Base-by-base conservation (phyloP, 768 basidiomycete species). In the Tylopilus rubrobrunneus region DNA sequence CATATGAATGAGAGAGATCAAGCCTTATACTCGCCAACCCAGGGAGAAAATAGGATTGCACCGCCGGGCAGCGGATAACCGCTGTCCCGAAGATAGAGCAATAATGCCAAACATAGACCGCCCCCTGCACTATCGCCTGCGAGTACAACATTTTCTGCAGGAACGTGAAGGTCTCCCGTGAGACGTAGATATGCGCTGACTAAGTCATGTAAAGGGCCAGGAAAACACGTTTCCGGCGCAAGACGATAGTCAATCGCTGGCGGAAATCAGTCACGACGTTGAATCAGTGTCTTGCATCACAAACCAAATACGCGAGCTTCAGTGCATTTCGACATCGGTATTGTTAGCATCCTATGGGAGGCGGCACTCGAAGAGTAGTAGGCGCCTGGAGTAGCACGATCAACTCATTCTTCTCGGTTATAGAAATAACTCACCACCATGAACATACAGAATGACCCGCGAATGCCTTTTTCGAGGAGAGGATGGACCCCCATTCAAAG, bases 11-110 rank as follows among this genome's bases (percentile, higher is more conserved):
- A 41, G 28, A n/a, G 45, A 34, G 33, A 55, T 10, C 33, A 39
- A 31, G 15, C 52, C 4, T 51, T 15, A 19, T 28, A 81, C 90
- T 74, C 54, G 87, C 94, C 93, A 59, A 96, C 92, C 94, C 94
- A 98, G 5, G 94, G 94, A 23, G 88, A 93, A 82, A 98, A 85
- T 37, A 97, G 69, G 28, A 98, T 90, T 8, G 86, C 86, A 4
- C 87, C 92, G 28, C 87, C 82, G 9, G 96, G 96, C 6, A 96
- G 63, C 1, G 86, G 80, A 67, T 96, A 95, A 15, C 76, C 73
- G 59, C 95, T 88, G 65, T 99, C 96, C n/a, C 96, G 79, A 17
- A 99, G 81, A 68, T 99, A 99, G 84, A 98, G 86, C 51, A 96
- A 72, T 45, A 94, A 72, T 0, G 92, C 94, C 1, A 98, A 78